A percentile compares a stretch with the other conserved stretches of the same genome.
Evolutionary conservation across 257 asterid genomes (phyloP).

Genomic region (Parsonsia alboflavescens): DNA sequence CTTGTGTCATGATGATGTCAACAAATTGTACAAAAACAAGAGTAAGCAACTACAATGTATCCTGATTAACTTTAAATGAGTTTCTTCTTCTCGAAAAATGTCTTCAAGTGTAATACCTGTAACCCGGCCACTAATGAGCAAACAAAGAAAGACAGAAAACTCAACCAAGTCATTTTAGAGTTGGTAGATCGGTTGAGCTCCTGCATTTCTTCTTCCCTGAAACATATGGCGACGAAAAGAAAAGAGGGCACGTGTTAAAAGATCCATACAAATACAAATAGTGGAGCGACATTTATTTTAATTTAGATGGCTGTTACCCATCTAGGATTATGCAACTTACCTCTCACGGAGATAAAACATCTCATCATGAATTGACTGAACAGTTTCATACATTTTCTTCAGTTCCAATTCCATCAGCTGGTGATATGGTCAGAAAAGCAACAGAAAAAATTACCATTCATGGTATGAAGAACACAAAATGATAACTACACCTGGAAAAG

Average conservation of each 20-base stretch:
- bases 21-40: slow-evolving; percentile 20
- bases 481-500: not conserved
- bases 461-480: not conserved
- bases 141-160: slow-evolving; percentile 50
- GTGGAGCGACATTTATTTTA: not conserved
- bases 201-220: slow-evolving; percentile 87
- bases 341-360: slow-evolving; percentile 81
- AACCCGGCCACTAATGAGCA: slow-evolving; percentile 62
- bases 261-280: not conserved
- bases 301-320: not conserved
- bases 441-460: slow-evolving; percentile 1
- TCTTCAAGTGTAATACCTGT: slow-evolving; percentile 79
- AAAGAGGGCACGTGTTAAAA: not conserved
- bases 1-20: not conserved
- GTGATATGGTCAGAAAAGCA: slow-evolving; percentile 6
- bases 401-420: slow-evolving; percentile 78
- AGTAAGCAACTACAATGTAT: not conserved
- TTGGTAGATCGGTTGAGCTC: slow-evolving; percentile 58
- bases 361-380: slow-evolving; percentile 75
- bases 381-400: slow-evolving; percentile 62
- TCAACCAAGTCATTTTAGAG: slow-evolving; percentile 69
- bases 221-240: not conserved
- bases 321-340: slow-evolving; percentile 26
- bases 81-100: slow-evolving; percentile 85
- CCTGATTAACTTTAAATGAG: slow-evolving; percentile 39